These are phyloP conservation scores for Halophytophthora batemanensis DNA, from an alignment of 352 stramenopile genomes.

Conservation along the genomic window DNA sequence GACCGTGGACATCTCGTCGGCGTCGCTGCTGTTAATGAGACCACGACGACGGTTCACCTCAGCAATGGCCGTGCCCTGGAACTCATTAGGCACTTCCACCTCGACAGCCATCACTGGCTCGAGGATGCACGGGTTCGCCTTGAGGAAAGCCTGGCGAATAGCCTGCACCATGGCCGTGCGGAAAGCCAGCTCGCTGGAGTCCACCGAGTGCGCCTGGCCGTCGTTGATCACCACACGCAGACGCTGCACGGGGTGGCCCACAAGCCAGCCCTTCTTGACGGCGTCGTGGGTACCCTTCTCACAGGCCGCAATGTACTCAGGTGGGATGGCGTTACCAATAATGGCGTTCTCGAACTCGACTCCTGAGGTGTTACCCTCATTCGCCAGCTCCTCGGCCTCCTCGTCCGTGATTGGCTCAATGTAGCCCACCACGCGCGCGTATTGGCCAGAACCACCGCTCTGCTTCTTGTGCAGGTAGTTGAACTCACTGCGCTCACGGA, in stretches of 20 bases:
- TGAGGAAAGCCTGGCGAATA: slow-evolving; percentile 93
- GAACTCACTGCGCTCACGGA: slow-evolving; percentile 92
- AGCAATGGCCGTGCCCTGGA: slow-evolving; percentile 93
- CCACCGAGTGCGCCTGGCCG: slow-evolving; percentile 94
- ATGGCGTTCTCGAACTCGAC: slow-evolving; percentile 98
- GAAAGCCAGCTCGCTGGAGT: slow-evolving; percentile 99
- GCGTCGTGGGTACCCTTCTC: slow-evolving; percentile 97
- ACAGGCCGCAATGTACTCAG: slow-evolving; percentile 97
- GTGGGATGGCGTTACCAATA: slow-evolving; percentile 97
- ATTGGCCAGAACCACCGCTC: slow-evolving; percentile 97
- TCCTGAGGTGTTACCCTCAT: slow-evolving; percentile 26
- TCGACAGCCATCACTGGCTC: slow-evolving; percentile 97
- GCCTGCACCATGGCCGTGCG: slow-evolving; percentile 94
- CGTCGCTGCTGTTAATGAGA: slow-evolving; percentile 95
- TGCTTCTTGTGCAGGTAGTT: slow-evolving; percentile 99
- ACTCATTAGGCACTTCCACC: slow-evolving; percentile 93
- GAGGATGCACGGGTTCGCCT: slow-evolving; percentile 91
- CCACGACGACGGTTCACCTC: slow-evolving; percentile 94
- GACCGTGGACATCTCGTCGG: slow-evolving; percentile 93
- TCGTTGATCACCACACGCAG: slow-evolving; percentile 89
- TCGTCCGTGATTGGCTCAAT: slow-evolving; percentile 93
- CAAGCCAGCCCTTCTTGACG: slow-evolving; percentile 93
- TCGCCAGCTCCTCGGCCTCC: slow-evolving; percentile 56
- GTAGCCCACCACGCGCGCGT: slow-evolving; percentile 96
- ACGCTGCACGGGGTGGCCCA: slow-evolving; percentile 94